A percentile compares a stretch with the other conserved stretches of the same genome.
Conservation (phyloP, 2,329 filamentous ascomycete genomes). For the Fulvia fulva region DNA sequence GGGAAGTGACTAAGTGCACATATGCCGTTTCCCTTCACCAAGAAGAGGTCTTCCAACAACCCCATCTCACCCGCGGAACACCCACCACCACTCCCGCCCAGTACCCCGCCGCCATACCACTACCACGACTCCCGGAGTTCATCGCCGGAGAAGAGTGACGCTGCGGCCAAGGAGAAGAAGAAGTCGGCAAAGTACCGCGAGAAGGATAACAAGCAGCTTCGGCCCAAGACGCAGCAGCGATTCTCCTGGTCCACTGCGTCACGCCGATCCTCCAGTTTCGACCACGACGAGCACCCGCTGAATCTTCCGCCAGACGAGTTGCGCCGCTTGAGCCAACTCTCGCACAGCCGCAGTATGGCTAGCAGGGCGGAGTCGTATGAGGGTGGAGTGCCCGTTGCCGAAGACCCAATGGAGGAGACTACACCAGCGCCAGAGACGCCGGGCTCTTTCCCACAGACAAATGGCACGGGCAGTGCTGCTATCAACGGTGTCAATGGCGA, state of each 20-base stretch:
- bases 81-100: too few species aligned
- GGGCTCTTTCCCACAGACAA: slow-evolving; percentile 48
- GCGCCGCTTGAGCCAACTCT: slow-evolving; percentile 65
- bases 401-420: slow-evolving; percentile 30
- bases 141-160: slow-evolving; percentile 17
- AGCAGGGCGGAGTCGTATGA: slow-evolving; percentile 20
- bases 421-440: slow-evolving; percentile 33
- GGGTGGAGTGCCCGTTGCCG: slow-evolving; percentile 18
- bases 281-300: slow-evolving; percentile 66
- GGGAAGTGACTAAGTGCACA: neutral
- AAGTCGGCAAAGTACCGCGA: slow-evolving; percentile 26
- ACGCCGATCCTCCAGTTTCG: slow-evolving; percentile 27
- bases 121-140: slow-evolving; percentile 1
- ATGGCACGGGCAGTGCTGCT: slow-evolving; percentile 1
- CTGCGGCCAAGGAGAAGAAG: slow-evolving; percentile 16
- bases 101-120: neutral
- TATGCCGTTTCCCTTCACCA: slow-evolving; percentile 9
- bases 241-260: slow-evolving; percentile 35
- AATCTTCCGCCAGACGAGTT: slow-evolving; percentile 86
- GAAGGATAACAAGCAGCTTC: slow-evolving; percentile 21
- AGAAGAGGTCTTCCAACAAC: neutral
- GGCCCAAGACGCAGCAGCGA: slow-evolving; percentile 18
- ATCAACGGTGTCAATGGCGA: slow-evolving; percentile 45
- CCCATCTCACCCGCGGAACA: neutral
- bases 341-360: slow-evolving; percentile 25